Conservation (phyloP, 345 rosid species). For the Xanthoceras sorbifolium region DNA sequence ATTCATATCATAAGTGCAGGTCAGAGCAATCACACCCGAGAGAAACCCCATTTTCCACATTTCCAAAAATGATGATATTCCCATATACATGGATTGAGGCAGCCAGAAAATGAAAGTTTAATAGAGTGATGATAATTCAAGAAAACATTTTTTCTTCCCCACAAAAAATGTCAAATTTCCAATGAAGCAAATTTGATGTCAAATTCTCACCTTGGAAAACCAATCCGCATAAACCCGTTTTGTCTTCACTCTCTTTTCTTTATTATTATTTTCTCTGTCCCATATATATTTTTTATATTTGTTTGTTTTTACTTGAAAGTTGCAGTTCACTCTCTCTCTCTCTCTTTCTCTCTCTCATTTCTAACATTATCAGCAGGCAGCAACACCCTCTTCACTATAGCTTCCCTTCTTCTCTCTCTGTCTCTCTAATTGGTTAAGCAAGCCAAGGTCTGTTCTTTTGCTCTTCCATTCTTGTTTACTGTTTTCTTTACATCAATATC, state of each 20-base stretch:
- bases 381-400: background rate
- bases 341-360: background rate
- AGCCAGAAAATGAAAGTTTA: background rate
- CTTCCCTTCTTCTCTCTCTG: background rate
- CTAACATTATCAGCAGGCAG: background rate
- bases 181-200: slow-evolving; percentile 26
- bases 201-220: slow-evolving; percentile 22
- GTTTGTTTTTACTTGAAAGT: background rate
- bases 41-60: no score
- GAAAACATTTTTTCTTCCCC: background rate
- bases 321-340: background rate
- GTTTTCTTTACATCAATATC: background rate
- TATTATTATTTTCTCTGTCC: background rate
- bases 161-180: background rate
- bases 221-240: slow-evolving; percentile 24
- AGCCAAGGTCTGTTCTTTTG: slow-evolving; percentile 16
- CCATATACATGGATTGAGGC: no score
- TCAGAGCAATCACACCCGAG: no score
- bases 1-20: no score
- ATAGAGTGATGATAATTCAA: background rate
- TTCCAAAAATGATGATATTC: no score
- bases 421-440: background rate
- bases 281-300: background rate
- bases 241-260: background rate
- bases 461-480: background rate